Conservation (phyloP, 805 yeast species). For the Kluyveromyces aestuarii region DNA sequence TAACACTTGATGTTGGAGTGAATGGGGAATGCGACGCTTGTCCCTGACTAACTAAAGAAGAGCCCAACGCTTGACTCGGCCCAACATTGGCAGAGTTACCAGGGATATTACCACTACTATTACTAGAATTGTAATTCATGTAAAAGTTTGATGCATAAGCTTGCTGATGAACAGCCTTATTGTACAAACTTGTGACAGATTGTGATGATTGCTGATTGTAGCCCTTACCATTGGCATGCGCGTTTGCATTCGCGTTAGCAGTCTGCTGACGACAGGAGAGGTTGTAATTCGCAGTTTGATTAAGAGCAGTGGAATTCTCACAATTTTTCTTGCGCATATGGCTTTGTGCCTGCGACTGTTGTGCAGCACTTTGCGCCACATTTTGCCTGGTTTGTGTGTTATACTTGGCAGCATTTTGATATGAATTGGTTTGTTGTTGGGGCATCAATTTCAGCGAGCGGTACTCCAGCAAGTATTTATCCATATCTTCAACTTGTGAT, state of each 20-base stretch:
- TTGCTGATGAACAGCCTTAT: constrained; percentile 4
- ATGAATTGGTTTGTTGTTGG: constrained; percentile 6
- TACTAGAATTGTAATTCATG: constrained; percentile 6
- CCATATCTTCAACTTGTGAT: constrained; percentile 29
- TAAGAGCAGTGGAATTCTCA: constrained; percentile 9
- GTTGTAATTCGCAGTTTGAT: constrained; percentile 3
- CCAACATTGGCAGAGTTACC: not conserved
- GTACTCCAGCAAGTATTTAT: constrained; percentile 21
- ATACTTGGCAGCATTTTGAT: constrained; percentile 3
- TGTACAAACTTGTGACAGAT: constrained; percentile 2
- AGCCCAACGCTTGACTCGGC: not conserved
- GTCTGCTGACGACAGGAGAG: not conserved
- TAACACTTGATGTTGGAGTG: constrained; percentile 4
- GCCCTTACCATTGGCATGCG: not conserved
- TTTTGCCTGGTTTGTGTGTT: constrained; percentile 7
- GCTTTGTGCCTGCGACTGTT: constrained; percentile 4
- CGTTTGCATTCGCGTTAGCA: not conserved
- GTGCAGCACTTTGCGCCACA: not conserved
- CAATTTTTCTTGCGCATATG: constrained; percentile 5
- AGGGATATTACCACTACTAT: constrained; percentile 5
- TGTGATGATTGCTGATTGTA: constrained; percentile 2
- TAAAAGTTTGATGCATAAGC: constrained; percentile 4
- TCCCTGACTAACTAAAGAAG: not conserved
- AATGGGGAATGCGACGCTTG: not conserved
- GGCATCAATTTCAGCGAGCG: constrained; percentile 15